Evolutionary conservation across 2,329 filamentous ascomycete genomes (phyloP).

Genomic region (Fusarium drepaniforme): DNA sequence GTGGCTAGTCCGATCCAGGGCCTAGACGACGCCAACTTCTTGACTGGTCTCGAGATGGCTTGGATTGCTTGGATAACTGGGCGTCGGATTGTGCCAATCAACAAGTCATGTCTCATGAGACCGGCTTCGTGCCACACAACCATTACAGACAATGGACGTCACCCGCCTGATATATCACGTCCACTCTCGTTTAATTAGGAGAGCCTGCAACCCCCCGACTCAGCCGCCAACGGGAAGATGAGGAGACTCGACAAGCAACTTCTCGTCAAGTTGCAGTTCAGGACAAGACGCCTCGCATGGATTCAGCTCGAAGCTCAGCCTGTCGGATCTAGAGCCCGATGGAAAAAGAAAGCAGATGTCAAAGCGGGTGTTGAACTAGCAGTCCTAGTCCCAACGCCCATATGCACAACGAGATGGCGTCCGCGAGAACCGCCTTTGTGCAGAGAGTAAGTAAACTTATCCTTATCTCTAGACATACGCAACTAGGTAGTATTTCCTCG

Average conservation of each 20-base stretch:
- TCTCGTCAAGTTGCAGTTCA: not conserved
- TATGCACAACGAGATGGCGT: conserved; percentile 16
- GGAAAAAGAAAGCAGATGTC: conserved; percentile 31
- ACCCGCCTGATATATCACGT: not conserved
- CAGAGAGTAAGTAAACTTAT: not conserved
- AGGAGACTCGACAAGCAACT: not conserved
- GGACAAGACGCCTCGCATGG: conserved; percentile 10
- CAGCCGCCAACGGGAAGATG: not conserved
- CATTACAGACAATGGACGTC: not conserved
- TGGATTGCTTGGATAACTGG: conserved; percentile 3
- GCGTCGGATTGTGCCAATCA: conserved; percentile 17
- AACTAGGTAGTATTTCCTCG: not conserved
- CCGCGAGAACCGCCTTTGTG: not conserved
- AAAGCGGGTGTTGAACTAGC: conserved; percentile 29
- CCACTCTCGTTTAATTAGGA: conserved; percentile 5
- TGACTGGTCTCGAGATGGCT: conserved; percentile 5
- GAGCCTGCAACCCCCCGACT: not conserved
- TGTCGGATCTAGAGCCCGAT: conserved; percentile 13
- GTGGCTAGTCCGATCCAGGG: conserved; percentile 15
- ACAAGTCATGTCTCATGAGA: not conserved
- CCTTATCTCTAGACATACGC: not conserved
- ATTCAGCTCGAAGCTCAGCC: conserved; percentile 32
- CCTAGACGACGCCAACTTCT: conserved; percentile 18
- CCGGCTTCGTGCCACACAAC: conserved; percentile 12
- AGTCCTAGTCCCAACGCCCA: conserved; percentile 7